Evolutionary conservation across 108 stramenopile genomes (phyloP).

Genomic region (Phaeodactylum tricornutum): DNA sequence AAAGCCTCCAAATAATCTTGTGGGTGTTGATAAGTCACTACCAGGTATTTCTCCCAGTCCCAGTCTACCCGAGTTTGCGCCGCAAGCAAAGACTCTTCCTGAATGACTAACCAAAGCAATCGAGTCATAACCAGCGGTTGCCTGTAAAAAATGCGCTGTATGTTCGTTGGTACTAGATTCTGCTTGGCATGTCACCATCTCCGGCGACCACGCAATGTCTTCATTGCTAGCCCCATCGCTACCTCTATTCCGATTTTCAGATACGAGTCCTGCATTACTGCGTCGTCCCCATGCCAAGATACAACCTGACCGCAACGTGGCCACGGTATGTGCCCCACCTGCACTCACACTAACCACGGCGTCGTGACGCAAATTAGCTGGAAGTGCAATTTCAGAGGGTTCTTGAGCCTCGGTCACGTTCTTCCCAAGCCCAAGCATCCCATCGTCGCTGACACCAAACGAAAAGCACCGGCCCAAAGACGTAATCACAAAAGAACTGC

Average conservation of each 20-base stretch:
- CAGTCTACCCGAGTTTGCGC: conserved; percentile 45
- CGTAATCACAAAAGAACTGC: conserved; percentile 58
- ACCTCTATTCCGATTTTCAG: not conserved
- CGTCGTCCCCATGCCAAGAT: not conserved
- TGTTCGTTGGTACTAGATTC: too few relatives aligned
- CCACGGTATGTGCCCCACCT: not conserved
- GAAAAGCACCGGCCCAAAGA: conserved; percentile 45
- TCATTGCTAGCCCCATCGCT: not conserved
- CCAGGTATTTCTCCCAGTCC: conserved; percentile 41
- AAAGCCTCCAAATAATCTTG: conserved; percentile 51
- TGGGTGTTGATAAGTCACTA: conserved; percentile 24
- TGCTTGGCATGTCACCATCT: not conserved
- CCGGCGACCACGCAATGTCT: not conserved
- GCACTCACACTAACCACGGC: not conserved
- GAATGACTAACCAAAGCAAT: conserved; percentile 33
- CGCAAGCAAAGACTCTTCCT: conserved; percentile 53
- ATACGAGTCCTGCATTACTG: not conserved
- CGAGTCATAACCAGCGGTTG: conserved; percentile 54
- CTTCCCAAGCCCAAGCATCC: conserved; percentile 50
- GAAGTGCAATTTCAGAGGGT: conserved; percentile 29
- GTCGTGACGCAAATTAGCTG: not conserved
- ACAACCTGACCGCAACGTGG: not conserved
- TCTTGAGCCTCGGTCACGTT: conserved; percentile 12
- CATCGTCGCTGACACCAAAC: conserved; percentile 62
- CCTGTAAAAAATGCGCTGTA: conserved; percentile 13